Base-by-base conservation (phyloP, 495 filamentous ascomycete species). In the Emericellopsis terricola region DNA sequence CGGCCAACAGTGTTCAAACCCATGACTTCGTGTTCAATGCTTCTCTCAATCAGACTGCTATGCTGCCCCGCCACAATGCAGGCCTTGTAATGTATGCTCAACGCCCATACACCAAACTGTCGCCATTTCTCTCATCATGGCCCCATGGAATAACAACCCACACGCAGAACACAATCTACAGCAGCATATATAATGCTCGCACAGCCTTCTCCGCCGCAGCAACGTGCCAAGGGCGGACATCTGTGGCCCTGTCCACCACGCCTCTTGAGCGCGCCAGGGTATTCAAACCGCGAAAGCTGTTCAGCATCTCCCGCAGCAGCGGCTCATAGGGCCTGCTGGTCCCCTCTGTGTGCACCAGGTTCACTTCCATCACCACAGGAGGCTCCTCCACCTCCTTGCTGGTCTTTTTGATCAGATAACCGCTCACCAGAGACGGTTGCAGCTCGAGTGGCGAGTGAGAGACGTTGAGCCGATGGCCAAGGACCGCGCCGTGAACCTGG, bases 181-280 rank as follows among this genome's bases (percentile, higher is more conserved):
- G 68, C 36, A 71, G 36, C 44, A 60, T 50, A 41, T 68, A 65
- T 38, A 81, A 45, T 23, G 55, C 71, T 42, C 65, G 58, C 4
- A 65, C 68, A 2, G 62, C 79, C 51, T 76, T 75, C 43, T 77
- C 64, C 19, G 76, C 84, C n/a, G 71, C 78, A 17, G 71, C 78
- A 40, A 94, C 63, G 64, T 94, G 85, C 78, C 81, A 87, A 15
- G 86, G 86, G 42, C 85, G 48, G 0, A 76, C 65, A 38, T 76
- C 74, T 16, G 50, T 55, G 30, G 72, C 71, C 14, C 62, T 59
- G 30, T 73, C 69, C 33, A 71, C 60, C 28, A 79, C 60, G 3
- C 81, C 79, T 39, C 75, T 68, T 18, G 69, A 66, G 36, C 76
- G 65, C 17, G 79, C 81, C 47, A 94, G 58, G 18, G 74, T 71